Conservation (phyloP, 768 basidiomycete genomes). For the Collybia nuda region DNA sequence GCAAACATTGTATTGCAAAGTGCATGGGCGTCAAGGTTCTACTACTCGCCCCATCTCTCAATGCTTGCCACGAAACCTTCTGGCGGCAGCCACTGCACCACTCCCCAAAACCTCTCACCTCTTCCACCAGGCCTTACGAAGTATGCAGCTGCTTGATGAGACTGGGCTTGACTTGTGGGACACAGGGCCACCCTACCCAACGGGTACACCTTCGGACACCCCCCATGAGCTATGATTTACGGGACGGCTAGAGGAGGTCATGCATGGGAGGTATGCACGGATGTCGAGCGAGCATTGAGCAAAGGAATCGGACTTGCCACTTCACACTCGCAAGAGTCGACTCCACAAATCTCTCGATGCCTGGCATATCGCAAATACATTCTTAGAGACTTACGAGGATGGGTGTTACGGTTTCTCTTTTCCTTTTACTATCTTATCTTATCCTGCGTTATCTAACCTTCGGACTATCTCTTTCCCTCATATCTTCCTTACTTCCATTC, state of each 20-base stretch:
- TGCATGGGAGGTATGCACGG: constrained; percentile 1
- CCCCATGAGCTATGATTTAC: not conserved
- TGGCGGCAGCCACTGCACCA: not conserved
- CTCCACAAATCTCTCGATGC: too few relatives aligned
- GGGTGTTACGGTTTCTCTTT: too few relatives aligned
- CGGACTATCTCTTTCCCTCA: too few relatives aligned
- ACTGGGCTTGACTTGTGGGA: constrained; percentile 1
- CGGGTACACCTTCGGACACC: constrained; percentile 2
- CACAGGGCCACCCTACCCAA: constrained; percentile 1
- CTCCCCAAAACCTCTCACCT: not conserved
- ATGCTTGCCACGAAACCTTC: not conserved
- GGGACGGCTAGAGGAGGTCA: not conserved
- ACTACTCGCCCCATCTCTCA: not conserved
- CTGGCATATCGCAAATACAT: too few relatives aligned
- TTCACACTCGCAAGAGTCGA: too few relatives aligned
- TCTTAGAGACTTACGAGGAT: too few relatives aligned
- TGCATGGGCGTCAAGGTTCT: not conserved
- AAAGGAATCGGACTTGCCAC: too few relatives aligned
- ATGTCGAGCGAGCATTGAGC: not conserved
- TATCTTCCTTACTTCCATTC: too few relatives aligned
- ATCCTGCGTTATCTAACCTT: too few relatives aligned
- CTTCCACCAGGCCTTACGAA: constrained; percentile 1
- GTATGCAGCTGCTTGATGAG: not conserved
- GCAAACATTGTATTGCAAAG: not conserved
- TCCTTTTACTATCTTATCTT: too few relatives aligned